phyloP scores from a whole-genome alignment of 768 basidiomycete genomes.

The Termitomyces sp. region DNA sequence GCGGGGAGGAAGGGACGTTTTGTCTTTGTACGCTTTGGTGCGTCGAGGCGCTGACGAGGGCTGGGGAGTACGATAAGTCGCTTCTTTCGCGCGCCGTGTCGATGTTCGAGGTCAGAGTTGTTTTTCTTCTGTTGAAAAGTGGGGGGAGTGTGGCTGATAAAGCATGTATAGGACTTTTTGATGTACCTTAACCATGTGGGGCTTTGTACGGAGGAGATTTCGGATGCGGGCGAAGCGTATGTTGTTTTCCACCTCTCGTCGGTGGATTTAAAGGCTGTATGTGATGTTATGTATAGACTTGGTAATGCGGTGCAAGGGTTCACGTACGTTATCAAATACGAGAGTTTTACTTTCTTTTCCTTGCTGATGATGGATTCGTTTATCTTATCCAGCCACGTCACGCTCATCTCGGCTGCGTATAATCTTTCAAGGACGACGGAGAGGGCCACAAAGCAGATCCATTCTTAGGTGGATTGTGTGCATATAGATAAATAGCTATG shows the following conservation, averaged over 20 bases:
- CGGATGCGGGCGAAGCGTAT: slow-evolving; percentile 78
- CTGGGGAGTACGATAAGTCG: slow-evolving; percentile 68
- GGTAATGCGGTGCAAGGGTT: slow-evolving; percentile 90
- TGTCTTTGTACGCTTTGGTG: slow-evolving; percentile 84
- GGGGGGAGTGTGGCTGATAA: neutral
- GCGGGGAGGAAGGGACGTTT: slow-evolving; percentile 94
- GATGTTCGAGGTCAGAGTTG: slow-evolving; percentile 80
- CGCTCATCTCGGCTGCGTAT: slow-evolving; percentile 80
- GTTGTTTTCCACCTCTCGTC: slow-evolving; percentile 16
- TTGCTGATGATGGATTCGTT: neutral
- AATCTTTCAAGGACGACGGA: slow-evolving; percentile 67
- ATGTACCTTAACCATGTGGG: slow-evolving; percentile 86
- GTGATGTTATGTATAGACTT: slow-evolving; percentile 38
- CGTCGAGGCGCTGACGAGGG: slow-evolving; percentile 85
- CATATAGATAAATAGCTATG: too few relatives aligned
- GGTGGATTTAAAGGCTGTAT: neutral
- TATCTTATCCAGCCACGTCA: slow-evolving; percentile 56
- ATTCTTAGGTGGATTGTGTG: too few relatives aligned
- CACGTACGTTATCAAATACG: slow-evolving; percentile 54
- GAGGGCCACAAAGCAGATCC: slow-evolving; percentile 4
- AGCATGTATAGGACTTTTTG: slow-evolving; percentile 56
- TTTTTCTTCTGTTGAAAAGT: neutral
- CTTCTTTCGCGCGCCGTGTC: slow-evolving; percentile 63
- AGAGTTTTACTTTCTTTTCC: neutral
- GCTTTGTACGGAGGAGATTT: slow-evolving; percentile 82